These are phyloP conservation scores for Chlamydomonas schloesseri DNA, from an alignment of 139 green algal species.

Conservation along the genomic window DNA sequence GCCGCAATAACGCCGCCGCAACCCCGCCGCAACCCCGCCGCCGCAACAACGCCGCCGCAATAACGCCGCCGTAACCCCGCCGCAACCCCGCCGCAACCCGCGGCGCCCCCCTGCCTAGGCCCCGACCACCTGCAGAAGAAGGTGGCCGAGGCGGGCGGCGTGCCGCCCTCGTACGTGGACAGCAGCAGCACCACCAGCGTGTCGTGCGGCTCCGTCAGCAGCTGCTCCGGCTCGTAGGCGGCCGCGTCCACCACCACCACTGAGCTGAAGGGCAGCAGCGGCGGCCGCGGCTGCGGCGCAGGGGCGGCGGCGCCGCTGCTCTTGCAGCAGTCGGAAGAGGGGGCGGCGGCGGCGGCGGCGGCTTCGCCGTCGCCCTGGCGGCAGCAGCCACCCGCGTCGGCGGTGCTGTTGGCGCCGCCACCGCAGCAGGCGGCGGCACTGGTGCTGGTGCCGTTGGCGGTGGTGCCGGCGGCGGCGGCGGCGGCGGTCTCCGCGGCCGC, in stretches of 20 bases:
- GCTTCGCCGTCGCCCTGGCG: background rate
- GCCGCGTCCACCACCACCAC: slow-evolving; percentile 1
- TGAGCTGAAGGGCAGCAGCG: background rate
- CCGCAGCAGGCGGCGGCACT: slow-evolving; percentile 1
- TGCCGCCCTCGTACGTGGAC: slow-evolving; percentile 69
- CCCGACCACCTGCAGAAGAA: slow-evolving; percentile 77
- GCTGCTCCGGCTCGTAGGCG: slow-evolving; percentile 47
- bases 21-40: too few species aligned
- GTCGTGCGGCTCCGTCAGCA: slow-evolving; percentile 22
- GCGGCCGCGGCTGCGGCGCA: background rate
- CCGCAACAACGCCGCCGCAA: too few species aligned
- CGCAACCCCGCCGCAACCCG: too few species aligned
- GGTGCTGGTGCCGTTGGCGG: too few species aligned
- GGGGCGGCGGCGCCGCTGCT: background rate
- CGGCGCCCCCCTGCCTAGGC: too few species aligned
- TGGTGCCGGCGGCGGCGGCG: background rate
- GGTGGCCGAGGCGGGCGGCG: slow-evolving; percentile 52
- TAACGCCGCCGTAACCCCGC: too few species aligned
- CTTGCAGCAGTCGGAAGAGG: background rate
- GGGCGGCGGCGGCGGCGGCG: background rate
- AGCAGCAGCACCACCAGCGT: slow-evolving; percentile 63
- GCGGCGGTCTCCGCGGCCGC: background rate
- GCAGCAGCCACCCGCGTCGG: background rate
- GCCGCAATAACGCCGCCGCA: too few species aligned
- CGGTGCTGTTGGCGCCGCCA: background rate